These are phyloP conservation scores for Talaromyces wortmannii DNA, from an alignment of 495 filamentous ascomycete genomes.

Conservation along the genomic window DNA sequence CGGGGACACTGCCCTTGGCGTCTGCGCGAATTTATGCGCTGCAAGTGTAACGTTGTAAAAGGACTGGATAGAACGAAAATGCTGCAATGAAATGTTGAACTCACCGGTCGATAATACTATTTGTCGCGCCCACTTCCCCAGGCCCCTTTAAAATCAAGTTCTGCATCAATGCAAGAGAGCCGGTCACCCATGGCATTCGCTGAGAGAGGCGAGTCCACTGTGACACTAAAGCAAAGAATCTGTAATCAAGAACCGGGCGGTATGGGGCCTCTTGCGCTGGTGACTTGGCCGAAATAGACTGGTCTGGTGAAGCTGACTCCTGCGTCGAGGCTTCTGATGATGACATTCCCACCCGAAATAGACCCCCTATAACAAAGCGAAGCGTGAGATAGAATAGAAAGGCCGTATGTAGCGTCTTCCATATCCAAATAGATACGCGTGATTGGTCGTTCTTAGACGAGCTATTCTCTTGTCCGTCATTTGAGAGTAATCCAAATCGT, in stretches of 20 bases:
- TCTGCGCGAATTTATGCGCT: neutral
- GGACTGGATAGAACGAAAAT: neutral
- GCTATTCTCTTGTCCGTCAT: slow-evolving; percentile 12
- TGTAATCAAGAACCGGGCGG: slow-evolving; percentile 69
- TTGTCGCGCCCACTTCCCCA: slow-evolving; percentile 62
- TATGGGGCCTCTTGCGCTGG: slow-evolving; percentile 17
- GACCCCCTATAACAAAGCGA: slow-evolving; percentile 51
- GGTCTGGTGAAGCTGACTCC: slow-evolving; percentile 3
- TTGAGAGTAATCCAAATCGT: slow-evolving; percentile 39
- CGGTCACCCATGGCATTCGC: slow-evolving; percentile 83
- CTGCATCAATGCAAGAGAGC: slow-evolving; percentile 63
- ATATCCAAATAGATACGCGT: slow-evolving; percentile 44
- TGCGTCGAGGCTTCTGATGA: slow-evolving; percentile 8
- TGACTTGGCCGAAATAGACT: neutral
- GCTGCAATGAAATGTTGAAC: slow-evolving; percentile 24
- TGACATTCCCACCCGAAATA: slow-evolving; percentile 37
- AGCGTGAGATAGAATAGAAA: slow-evolving; percentile 59
- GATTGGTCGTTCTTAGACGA: slow-evolving; percentile 9
- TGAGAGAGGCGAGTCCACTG: slow-evolving; percentile 61
- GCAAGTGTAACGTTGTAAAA: neutral
- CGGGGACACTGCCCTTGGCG: neutral
- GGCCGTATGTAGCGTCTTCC: slow-evolving; percentile 61
- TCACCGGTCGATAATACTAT: slow-evolving; percentile 86
- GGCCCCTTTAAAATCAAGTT: slow-evolving; percentile 64
- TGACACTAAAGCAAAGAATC: slow-evolving; percentile 61